Conservation (phyloP, 306 rosid species). For the Herpetospermum pedunculosum region DNA sequence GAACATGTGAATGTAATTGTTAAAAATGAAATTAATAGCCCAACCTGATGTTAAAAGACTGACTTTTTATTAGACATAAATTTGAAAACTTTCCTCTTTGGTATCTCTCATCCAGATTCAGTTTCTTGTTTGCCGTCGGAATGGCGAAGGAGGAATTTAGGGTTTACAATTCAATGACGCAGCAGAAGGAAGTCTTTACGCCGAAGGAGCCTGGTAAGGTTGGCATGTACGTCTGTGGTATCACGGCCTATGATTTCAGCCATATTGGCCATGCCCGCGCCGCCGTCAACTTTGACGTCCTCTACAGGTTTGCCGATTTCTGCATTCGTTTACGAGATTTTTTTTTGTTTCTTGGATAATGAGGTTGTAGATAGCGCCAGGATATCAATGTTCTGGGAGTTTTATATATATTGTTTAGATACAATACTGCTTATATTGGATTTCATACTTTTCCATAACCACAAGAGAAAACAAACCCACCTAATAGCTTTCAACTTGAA, state of each 20-base stretch:
- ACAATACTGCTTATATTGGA: not conserved
- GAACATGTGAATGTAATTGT: not conserved
- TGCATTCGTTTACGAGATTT: constrained; percentile 24
- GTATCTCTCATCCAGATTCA: not conserved
- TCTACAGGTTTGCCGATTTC: constrained; percentile 40
- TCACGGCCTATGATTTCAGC: constrained; percentile 80
- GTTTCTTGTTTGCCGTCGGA: not conserved
- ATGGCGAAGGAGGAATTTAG: constrained; percentile 60
- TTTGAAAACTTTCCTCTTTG: not conserved
- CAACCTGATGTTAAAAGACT: not conserved
- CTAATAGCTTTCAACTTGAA: constrained; percentile 14
- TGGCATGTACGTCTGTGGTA: constrained; percentile 85
- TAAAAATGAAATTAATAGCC: not conserved
- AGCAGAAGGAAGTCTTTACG: constrained; percentile 64
- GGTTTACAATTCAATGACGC: constrained; percentile 78
- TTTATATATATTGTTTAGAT: constrained; percentile 20
- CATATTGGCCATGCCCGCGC: constrained; percentile 94
- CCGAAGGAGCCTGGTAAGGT: constrained; percentile 51
- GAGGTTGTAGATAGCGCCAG: not conserved
- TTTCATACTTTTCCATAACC: not conserved
- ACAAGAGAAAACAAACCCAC: not conserved
- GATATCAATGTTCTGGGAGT: not conserved
- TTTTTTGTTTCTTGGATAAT: not conserved
- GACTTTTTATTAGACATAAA: not conserved
- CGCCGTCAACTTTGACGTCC: constrained; percentile 76